phyloP scores from a whole-genome alignment of 441 rosid species.

The Manihot esculenta region DNA sequence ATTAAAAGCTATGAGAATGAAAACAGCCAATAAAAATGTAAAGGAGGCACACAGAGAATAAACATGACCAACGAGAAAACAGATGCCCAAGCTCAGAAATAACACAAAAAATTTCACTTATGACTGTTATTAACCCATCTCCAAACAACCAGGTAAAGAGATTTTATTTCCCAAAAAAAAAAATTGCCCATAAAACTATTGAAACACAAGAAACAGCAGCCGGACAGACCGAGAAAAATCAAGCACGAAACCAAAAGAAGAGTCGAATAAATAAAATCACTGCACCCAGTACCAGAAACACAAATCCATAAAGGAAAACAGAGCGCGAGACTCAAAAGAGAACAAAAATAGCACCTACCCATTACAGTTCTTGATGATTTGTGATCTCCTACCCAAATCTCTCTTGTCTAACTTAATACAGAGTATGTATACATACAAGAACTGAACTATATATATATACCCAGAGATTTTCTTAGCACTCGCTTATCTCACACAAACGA shows the following conservation, averaged over 20 bases:
- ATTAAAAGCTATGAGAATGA: conserved; percentile 6
- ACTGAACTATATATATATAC: not conserved
- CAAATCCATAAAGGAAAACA: conserved; percentile 8
- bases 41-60: conserved; percentile 15
- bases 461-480: conserved; percentile 12
- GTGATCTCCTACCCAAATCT: conserved; percentile 26
- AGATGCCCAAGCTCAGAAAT: conserved; percentile 13
- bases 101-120: conserved; percentile 5
- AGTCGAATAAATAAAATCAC: not conserved
- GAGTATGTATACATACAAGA: not conserved
- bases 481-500: not conserved
- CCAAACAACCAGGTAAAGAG: conserved; percentile 6
- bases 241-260: conserved; percentile 12
- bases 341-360: conserved; percentile 37
- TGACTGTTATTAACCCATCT: not conserved
- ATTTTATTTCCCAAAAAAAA: not conserved
- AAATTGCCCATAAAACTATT: not conserved
- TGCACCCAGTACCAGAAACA: conserved; percentile 17
- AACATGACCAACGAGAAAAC: conserved; percentile 28
- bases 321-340: conserved; percentile 23
- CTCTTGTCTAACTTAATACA: conserved; percentile 18
- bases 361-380: conserved; percentile 28
- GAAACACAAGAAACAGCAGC: not conserved
- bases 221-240: conserved; percentile 10
- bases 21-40: conserved; percentile 26